Evolutionary conservation across 768 basidiomycete genomes (phyloP).

Genomic region (Cystobasidium onofrii): DNA sequence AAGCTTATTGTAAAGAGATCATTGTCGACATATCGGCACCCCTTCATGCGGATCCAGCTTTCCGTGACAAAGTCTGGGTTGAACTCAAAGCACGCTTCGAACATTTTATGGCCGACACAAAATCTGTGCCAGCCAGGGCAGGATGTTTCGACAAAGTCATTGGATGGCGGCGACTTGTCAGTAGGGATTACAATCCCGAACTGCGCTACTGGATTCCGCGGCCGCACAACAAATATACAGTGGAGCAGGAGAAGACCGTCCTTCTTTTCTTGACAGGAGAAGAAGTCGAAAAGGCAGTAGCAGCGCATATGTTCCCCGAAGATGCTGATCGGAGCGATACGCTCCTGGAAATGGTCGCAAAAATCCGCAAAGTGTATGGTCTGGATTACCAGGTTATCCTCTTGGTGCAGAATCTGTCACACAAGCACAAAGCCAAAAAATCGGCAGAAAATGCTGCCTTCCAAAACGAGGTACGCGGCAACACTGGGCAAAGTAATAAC

Average conservation of each 20-base stretch:
- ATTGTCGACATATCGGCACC: neutral
- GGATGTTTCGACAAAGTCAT: constrained; percentile 14
- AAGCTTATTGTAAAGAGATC: constrained; percentile 10
- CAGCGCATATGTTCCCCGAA: neutral
- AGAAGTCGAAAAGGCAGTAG: constrained; percentile 13
- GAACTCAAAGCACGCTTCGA: neutral
- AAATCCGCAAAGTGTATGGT: neutral
- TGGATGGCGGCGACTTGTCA: constrained; percentile 3
- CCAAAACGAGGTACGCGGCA: neutral
- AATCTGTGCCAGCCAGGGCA: neutral
- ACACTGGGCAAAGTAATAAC: neutral
- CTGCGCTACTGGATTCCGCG: neutral
- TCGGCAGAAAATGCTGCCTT: constrained; percentile 9
- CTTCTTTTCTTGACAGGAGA: neutral
- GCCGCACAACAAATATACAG: neutral
- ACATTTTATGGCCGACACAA: neutral
- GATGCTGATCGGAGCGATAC: neutral
- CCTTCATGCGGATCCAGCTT: neutral
- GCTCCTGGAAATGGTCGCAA: constrained; percentile 2
- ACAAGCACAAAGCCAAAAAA: neutral
- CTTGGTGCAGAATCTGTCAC: constrained; percentile 9
- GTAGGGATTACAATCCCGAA: neutral
- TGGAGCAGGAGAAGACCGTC: constrained; percentile 18
- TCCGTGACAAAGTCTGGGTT: constrained; percentile 14
- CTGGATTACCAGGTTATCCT: constrained; percentile 17